Evolutionary conservation across 2,329 filamentous ascomycete species (phyloP), one percentile per base, ranked within the genome.

Genomic region (Fusarium sp.): DNA sequence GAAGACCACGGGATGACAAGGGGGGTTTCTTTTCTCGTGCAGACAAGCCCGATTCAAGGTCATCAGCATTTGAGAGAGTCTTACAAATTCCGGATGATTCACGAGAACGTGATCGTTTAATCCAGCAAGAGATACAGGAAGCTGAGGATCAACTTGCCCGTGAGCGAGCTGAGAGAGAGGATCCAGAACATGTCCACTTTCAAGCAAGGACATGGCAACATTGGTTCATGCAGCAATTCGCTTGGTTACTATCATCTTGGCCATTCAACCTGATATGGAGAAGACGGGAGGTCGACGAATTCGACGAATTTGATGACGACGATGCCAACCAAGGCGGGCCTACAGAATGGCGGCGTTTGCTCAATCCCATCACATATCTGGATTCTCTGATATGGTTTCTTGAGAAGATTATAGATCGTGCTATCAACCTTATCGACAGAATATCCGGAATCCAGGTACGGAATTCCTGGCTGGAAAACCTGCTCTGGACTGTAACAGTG

Each of bases 311-410:
- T 43, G 61, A 63, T 0, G 62, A 59, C 1, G 57, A 59, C 1
- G 57, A 68, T 4, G 54, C 46, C 10, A 43, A 63, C 17, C 20
- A 63, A 15, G 66, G 57, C 5, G 62, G 45, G 5, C 62, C 58
- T 14, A 49, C 56, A 20, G 57, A 73, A 33, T 75, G 74, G 68
- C 69, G 70, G 64, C 69, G 70, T 19, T 60, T 79, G 4, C 47
- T 78, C 6, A 72, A 78, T 28, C 78, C 78, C 1, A 66, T 72
- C 56, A 78, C 75, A 7, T 79, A 79, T 30, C 7, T 78, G 2
- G 55, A 73, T 19, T 64, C 68, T 6, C 14, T 75, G 17, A 60
- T 57, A 17, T 76, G 74, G 74, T 9, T 73, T 7, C 39, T 74
- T 15, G 68, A 71, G 17, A 47, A 41, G 17, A 47, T 65, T 22